Evolutionary conservation across 2,329 filamentous ascomycete species (phyloP), one percentile per base, ranked within the genome.

Genomic region (Diaporthe batatas): DNA sequence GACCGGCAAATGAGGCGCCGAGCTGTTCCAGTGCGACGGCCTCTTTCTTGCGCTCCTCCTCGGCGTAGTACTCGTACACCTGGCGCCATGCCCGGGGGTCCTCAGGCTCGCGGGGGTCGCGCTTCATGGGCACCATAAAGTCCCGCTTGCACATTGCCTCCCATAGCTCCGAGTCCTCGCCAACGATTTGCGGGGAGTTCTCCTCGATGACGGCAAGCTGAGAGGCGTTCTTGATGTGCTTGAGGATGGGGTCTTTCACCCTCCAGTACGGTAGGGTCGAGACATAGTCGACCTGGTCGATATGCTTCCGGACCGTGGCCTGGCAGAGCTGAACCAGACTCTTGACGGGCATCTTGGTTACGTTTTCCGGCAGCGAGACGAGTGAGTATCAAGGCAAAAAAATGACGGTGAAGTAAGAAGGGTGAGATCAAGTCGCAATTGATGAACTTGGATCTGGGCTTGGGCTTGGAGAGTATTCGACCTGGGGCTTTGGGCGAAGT

Each of bases 201-300:
- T 87, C 75, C 83, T 98, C 95, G 73, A 98, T 88, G 72, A 87
- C 79, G 78, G 90, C 91, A 42, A 98, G 90, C 80, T 97, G 95
- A 57, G 88, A 83, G 1, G 95, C 91, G 75, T 88, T 92, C 70
- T 93, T 90, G 71, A 98, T 85, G 72, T 91, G 91, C 68, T 89
- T 79, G 42, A 98, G 89, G 53, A 98, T 89, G 1, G 47, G 47
- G n/a, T 90, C 88, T 10, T 88, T 86, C 68, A 93, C 88, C 75
- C 92, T 84, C 32, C 87, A 82, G 82, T 92, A 94, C 39, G 59
- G 53, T n/a, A 73, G 53, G 29, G 55, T 70, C 11, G 68, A 70
- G 44, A 70, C 68, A 25, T 70, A 70, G 4, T 34, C 42, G 23
- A 70, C 55, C 34, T 70, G 55, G 34, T 70, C 68, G 36, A 70